These are phyloP conservation scores for Flaveria linearis DNA, from an alignment of 129 eudicot species.

Conservation along the genomic window DNA sequence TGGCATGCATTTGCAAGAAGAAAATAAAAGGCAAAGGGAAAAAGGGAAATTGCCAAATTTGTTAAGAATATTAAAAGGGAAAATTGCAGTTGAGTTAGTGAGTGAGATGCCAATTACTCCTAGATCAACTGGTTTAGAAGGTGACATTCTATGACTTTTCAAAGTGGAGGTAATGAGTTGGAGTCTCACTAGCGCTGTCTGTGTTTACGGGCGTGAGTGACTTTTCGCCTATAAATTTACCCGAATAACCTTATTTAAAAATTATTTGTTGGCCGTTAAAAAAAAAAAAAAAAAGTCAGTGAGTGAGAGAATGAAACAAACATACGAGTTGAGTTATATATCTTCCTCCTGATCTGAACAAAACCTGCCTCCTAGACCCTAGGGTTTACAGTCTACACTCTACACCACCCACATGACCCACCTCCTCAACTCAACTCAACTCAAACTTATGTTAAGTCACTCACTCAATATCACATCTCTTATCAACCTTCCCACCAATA, in stretches of 20 bases:
- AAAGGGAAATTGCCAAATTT: constrained; percentile 20
- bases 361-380: neutral
- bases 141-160: too few species aligned
- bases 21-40: neutral
- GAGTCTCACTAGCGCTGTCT: too few species aligned
- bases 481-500: neutral
- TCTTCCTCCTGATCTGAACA: neutral
- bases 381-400: neutral
- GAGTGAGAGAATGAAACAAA: neutral
- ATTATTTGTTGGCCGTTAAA: too few species aligned
- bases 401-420: constrained; percentile 27
- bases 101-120: too few species aligned
- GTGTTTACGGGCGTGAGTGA: too few species aligned
- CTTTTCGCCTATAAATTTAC: too few species aligned
- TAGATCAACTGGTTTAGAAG: too few species aligned
- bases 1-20: too few species aligned
- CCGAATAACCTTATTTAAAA: too few species aligned
- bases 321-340: neutral
- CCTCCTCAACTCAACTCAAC: constrained; percentile 20
- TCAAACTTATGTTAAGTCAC: constrained; percentile 5
- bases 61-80: neutral
- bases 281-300: too few species aligned
- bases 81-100: neutral
- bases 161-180: too few species aligned
- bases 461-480: constrained; percentile 15